Evolutionary conservation across 441 rosid genomes (phyloP).

Genomic region (Adansonia rubrostipa): DNA sequence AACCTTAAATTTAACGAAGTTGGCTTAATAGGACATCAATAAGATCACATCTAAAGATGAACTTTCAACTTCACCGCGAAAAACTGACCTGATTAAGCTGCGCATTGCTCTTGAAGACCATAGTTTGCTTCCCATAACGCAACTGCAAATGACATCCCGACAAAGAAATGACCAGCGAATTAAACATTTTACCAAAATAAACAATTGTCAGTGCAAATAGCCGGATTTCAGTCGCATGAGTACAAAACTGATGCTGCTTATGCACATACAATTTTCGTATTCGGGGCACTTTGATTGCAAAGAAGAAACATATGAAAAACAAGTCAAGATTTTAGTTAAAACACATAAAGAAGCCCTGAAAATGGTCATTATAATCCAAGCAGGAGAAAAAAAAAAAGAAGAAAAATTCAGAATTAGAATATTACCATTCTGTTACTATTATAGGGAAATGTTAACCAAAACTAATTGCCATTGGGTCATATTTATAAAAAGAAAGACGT

Average conservation of each 20-base stretch:
- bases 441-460: no score
- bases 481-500: no score
- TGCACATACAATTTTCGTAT: neutral
- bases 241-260: neutral
- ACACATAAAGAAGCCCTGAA: neutral
- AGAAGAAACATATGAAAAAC: neutral
- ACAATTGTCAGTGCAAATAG: neutral
- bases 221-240: neutral
- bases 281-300: neutral
- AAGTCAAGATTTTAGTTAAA: neutral
- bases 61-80: slow-evolving; percentile 17
- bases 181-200: slow-evolving; percentile 7
- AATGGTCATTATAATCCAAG: neutral
- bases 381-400: neutral
- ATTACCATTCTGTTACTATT: neutral
- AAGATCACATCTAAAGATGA: slow-evolving; percentile 19
- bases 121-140: slow-evolving; percentile 46
- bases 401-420: neutral
- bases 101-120: slow-evolving; percentile 48
- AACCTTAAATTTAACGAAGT: slow-evolving; percentile 45
- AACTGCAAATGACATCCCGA: slow-evolving; percentile 39
- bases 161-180: neutral
- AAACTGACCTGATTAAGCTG: slow-evolving; percentile 64
- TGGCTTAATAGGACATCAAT: slow-evolving; percentile 17
- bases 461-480: no score